A percentile compares a stretch with the other conserved stretches of the same genome.
Evolutionary conservation across 2,329 filamentous ascomycete genomes (phyloP).

Genomic region (Dendrostoma leiphaemia): DNA sequence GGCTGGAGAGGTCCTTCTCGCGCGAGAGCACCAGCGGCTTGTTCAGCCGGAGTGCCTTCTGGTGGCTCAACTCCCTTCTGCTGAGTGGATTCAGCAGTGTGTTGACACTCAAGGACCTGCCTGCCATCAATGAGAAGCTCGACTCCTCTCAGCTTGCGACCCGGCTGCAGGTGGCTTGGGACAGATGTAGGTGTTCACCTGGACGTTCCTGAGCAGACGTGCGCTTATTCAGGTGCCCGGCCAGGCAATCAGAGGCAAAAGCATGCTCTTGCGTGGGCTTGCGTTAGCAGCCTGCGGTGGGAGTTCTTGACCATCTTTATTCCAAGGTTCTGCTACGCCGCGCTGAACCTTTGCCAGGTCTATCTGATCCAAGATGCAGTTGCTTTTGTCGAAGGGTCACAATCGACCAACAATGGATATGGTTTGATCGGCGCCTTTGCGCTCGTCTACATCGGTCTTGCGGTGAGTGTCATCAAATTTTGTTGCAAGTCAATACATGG

Average conservation of each 20-base stretch:
- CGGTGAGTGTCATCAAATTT: conserved; percentile 7
- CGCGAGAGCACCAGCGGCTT: conserved; percentile 51
- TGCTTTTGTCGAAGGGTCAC: not conserved
- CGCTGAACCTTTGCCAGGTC: not conserved
- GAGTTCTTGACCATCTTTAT: not conserved
- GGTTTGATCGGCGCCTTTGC: conserved; percentile 17
- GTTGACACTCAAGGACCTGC: conserved; percentile 11
- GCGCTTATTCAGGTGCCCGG: not conserved
- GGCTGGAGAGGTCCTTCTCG: conserved; percentile 37
- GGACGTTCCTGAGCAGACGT: no score
- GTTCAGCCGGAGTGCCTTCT: conserved; percentile 47
- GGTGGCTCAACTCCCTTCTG: conserved; percentile 53
- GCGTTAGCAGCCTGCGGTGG: conserved; percentile 1
- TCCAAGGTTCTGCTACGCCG: conserved; percentile 2
- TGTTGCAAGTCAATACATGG: no score
- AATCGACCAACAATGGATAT: conserved; percentile 5
- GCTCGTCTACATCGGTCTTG: conserved; percentile 21
- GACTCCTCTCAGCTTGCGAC: conserved; percentile 37
- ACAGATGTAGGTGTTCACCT: conserved; percentile 29
- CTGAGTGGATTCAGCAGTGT: not conserved
- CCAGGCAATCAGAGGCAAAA: not conserved
- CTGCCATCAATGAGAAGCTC: conserved; percentile 15
- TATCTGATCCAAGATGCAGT: conserved; percentile 7
- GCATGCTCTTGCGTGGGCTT: conserved; percentile 1
- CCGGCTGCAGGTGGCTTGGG: conserved; percentile 27